Evolutionary conservation across 805 yeast species (phyloP), one percentile per base, ranked within the genome.

Genomic region (Sugiyamaella americana): DNA sequence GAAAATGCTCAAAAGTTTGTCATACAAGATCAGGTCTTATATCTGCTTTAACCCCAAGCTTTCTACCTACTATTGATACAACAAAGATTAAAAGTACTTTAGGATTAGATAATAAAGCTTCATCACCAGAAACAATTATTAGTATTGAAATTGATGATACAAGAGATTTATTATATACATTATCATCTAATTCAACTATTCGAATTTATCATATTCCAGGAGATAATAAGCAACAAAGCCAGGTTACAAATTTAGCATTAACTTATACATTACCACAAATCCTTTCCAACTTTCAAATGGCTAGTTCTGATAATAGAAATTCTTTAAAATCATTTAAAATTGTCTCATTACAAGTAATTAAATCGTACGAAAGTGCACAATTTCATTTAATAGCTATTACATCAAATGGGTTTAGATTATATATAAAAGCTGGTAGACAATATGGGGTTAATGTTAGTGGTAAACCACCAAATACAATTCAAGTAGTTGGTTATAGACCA

Each of bases 1-100:
- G 85, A 58, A 84, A 82, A 57, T 85, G 95, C 59, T 79, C 79
- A 56, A 88, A 88, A 63, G 79, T 82, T 36, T 87, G 97, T 62
- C 73, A 86, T 46, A 87, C 97, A 38, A 80, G 78, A 65, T 77
- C 77, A 54, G 80, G 72, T 0, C 67, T 82, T 0, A 70, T 74
- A 30, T 67, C 55, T 23, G 51, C 54, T 10, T 37, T 60, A 40
- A 30, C 58, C 47, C 51, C 61, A 40, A 40, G 37, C 21, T 24
- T 48, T 17, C 43, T 45, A 22, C 39, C 37, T 1, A 17, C 40
- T 16, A 3, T 41, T 26, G 18, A 30, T 38, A 30, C 30, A 11
- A 5, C 26, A 10, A 20, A 38, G 8, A 19, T 17, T 10, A 35
- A 16, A 6, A 6, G 17, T 13, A 5, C 20, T 13, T 21, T 35